phyloP scores from a whole-genome alignment of 2,329 filamentous ascomycete genomes.

The Truncatella angustata region DNA sequence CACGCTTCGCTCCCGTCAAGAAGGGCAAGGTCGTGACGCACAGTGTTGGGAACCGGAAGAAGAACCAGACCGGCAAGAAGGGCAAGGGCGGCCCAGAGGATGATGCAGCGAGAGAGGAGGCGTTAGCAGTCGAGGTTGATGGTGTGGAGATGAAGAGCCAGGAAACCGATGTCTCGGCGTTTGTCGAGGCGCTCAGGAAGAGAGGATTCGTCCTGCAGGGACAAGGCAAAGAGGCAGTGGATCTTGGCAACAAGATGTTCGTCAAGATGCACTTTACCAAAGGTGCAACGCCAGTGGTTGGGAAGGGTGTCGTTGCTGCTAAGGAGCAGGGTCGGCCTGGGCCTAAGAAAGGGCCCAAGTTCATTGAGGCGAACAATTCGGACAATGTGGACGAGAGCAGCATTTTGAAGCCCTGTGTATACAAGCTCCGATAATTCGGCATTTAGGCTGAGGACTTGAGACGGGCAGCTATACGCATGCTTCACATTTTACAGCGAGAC shows the following conservation, averaged over 20 bases:
- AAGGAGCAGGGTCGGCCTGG: constrained; percentile 57
- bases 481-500: no score
- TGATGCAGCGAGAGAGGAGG: constrained; percentile 48
- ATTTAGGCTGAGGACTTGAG: neutral
- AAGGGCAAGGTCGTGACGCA: constrained; percentile 54
- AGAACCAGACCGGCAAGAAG: constrained; percentile 41
- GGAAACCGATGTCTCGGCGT: constrained; percentile 84
- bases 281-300: constrained; percentile 68
- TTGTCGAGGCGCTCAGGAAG: constrained; percentile 77
- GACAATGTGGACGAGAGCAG: constrained; percentile 58
- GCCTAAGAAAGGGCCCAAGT: constrained; percentile 47
- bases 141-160: constrained; percentile 60
- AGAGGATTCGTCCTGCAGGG: constrained; percentile 83
- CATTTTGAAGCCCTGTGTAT: constrained; percentile 90
- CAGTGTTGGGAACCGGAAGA: constrained; percentile 69
- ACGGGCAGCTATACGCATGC: no score
- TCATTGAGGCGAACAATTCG: constrained; percentile 57
- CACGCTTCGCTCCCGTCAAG: constrained; percentile 68
- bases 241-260: constrained; percentile 96
- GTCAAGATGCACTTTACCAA: constrained; percentile 96
- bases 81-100: constrained; percentile 41
- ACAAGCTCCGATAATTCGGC: constrained; percentile 70
- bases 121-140: constrained; percentile 70
- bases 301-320: constrained; percentile 65
- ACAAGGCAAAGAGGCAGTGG: constrained; percentile 59